These are phyloP conservation scores for Heritiera fomes DNA, from an alignment of 345 rosid species.

Conservation along the genomic window DNA sequence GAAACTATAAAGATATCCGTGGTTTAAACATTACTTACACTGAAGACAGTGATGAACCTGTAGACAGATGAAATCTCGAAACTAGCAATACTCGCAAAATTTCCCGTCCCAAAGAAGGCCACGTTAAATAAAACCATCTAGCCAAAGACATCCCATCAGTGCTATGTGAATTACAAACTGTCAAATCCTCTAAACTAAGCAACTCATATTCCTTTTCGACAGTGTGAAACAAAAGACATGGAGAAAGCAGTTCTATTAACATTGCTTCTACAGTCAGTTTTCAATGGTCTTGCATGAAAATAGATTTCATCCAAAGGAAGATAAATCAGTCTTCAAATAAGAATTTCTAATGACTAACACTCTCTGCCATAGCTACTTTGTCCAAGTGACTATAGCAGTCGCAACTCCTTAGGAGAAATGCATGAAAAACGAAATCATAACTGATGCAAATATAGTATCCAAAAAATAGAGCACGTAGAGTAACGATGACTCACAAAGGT, in stretches of 20 bases:
- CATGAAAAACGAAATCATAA: neutral
- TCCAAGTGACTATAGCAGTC: neutral
- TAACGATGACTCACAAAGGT: conserved; percentile 61
- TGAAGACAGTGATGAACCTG: conserved; percentile 90
- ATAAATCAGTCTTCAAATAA: neutral
- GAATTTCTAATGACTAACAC: neutral
- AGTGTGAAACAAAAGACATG: neutral
- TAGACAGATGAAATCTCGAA: conserved; percentile 98
- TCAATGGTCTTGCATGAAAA: neutral
- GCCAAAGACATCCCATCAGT: conserved; percentile 28
- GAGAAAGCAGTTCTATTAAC: neutral
- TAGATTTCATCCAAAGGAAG: neutral
- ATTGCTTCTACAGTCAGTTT: neutral
- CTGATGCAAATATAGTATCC: neutral
- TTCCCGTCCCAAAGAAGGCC: conserved; percentile 97
- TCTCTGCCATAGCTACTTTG: neutral
- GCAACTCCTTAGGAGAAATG: neutral
- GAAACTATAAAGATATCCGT: conserved; percentile 15
- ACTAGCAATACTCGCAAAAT: conserved; percentile 98
- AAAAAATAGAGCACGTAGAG: neutral
- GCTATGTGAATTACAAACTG: conserved; percentile 7
- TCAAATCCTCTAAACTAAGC: conserved; percentile 18
- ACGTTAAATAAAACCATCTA: conserved; percentile 92
- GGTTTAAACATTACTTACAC: conserved; percentile 57
- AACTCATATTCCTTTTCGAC: neutral